Conservation (phyloP, 805 yeast genomes). For the Lachancea cidri region DNA sequence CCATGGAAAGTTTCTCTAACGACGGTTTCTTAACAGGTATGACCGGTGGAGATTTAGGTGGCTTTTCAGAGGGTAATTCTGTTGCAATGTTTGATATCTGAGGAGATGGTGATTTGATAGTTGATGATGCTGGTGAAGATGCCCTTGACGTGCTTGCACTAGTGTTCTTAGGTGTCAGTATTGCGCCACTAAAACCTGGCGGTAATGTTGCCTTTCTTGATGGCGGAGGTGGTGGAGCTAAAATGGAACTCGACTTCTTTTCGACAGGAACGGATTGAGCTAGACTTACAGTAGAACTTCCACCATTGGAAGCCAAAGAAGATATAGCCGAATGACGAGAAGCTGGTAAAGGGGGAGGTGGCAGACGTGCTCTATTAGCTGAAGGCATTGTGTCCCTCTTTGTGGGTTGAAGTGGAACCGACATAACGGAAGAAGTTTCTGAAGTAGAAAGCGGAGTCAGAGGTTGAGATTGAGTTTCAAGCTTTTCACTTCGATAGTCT, state of each 20-base stretch:
- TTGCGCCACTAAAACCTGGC: constrained; percentile 34
- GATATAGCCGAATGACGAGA: not conserved
- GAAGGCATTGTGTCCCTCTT: constrained; percentile 8
- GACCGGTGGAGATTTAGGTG: constrained; percentile 24
- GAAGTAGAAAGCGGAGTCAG: constrained; percentile 7
- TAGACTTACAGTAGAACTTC: not conserved
- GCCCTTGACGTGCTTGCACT: constrained; percentile 11
- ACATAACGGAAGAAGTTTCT: constrained; percentile 7
- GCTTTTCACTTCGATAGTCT: constrained; percentile 2
- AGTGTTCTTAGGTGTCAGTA: constrained; percentile 33
- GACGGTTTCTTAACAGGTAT: constrained; percentile 29
- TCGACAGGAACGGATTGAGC: not conserved
- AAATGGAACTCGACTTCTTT: not conserved
- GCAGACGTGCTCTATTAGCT: constrained; percentile 13
- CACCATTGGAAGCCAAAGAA: not conserved
- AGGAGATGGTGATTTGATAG: not conserved
- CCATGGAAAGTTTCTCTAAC: constrained; percentile 29
- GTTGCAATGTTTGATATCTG: not conserved
- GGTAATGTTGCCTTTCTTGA: constrained; percentile 32
- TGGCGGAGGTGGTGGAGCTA: constrained; percentile 31
- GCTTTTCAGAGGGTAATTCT: too few relatives aligned
- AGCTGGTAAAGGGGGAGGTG: constrained; percentile 21
- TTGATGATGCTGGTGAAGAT: constrained; percentile 14
- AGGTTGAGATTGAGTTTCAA: constrained; percentile 3
- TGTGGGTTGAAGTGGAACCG: constrained; percentile 15